These are phyloP conservation scores for Prunus armeniaca DNA, from an alignment of 306 rosid genomes.

Conservation along the genomic window DNA sequence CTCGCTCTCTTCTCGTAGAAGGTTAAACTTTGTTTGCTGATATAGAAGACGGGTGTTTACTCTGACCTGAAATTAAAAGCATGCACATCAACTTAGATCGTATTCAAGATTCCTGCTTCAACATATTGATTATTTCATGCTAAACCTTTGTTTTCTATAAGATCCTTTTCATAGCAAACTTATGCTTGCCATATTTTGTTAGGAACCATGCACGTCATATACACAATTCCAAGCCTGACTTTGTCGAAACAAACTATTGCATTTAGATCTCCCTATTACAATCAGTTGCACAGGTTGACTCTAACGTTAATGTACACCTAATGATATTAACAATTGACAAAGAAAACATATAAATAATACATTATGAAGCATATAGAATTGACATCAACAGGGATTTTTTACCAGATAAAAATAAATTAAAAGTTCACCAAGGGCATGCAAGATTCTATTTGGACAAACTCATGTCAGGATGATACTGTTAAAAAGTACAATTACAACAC, in stretches of 20 bases:
- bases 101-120: neutral
- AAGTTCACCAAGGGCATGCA: neutral
- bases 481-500: neutral
- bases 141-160: neutral
- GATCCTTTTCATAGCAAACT: neutral
- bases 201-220: neutral
- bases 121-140: neutral
- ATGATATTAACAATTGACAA: neutral
- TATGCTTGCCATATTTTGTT: neutral
- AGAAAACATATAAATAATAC: neutral
- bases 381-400: neutral
- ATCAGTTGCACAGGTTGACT: neutral
- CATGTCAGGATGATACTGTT: neutral
- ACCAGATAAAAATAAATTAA: neutral
- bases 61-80: slow-evolving; percentile 72
- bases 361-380: neutral
- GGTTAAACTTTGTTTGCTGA: slow-evolving; percentile 98
- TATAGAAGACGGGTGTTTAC: slow-evolving; percentile 96
- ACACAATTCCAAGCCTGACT: neutral
- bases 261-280: neutral
- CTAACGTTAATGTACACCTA: neutral
- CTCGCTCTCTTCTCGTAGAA: slow-evolving; percentile 99
- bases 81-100: slow-evolving; percentile 15
- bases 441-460: neutral
- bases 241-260: neutral